Base-by-base conservation (phyloP, 345 rosid genomes). In the Erucastrum elatum region DNA sequence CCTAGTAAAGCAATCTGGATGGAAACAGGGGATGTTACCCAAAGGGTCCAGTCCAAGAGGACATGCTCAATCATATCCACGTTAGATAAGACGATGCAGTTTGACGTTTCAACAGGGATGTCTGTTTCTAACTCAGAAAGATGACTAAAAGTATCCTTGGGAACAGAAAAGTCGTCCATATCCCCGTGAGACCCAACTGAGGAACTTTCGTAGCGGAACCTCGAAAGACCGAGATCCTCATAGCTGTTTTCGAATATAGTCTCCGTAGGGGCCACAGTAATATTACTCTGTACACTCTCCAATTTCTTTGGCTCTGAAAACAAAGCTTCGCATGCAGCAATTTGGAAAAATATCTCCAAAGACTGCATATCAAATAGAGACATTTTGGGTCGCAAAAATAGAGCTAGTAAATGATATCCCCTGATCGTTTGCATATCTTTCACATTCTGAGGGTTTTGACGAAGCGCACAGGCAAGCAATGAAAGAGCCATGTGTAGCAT, bases 51-150 rank as follows among this genome's bases (percentile, higher is more conserved):
- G 81, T 96, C 99, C 85, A 96, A 84, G 85, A 96, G 87, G 82
- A 96, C 96, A 88, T 96, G 98, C 80, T 96, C 99, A 83, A 96
- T 93, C 99, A 96, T 91, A 86, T 96, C 98, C 0, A 94, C 90
- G 78, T 96, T 96, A 62, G 98, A 93, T 87, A 96, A 83, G 68
- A 96, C 99, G 62, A 96, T 90, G 81, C 99, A 96, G 81, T 96
- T 96, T 64, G 99, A 91, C 63, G 92, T 91, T 87, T 93, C 97
- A 81, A 86, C 92, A 16, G 86, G 84, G 70, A 91, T 72, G 68
- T 96, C 99, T 68, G 87, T 87, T 84, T 96, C 99, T 59, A 96
- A 88, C 86, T 96, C 99, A 71, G 98, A 96, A 76, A 91, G 82
- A 86, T 91, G 97, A 80, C 99, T 91, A 59, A 86, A 91, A 60